Conservation (phyloP, 2,329 filamentous ascomycete species). For the Clarireedia hainanense region DNA sequence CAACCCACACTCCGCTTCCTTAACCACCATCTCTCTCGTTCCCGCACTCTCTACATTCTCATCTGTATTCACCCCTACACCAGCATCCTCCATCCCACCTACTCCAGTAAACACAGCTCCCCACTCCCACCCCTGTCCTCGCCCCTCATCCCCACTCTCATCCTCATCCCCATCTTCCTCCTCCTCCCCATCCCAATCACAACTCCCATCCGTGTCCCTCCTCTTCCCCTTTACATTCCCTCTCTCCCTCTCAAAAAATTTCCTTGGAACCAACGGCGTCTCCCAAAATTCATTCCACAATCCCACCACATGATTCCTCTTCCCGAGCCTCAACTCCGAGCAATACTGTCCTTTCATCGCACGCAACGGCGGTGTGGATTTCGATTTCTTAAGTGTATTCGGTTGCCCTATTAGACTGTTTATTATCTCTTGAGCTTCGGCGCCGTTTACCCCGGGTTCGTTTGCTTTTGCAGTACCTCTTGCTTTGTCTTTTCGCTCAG, state of each 20-base stretch:
- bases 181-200: slow-evolving; percentile 5
- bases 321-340: not conserved
- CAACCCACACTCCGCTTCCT: slow-evolving; percentile 25
- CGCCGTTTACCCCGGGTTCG: too few species aligned
- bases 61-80: too few species aligned
- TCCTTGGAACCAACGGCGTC: too few species aligned
- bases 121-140: not conserved
- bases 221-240: not conserved
- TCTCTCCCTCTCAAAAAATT: not conserved
- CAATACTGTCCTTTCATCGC: not conserved
- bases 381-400: not conserved
- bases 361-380: not conserved
- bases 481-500: too few species aligned
- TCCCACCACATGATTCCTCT: not conserved
- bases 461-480: too few species aligned
- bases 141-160: not conserved
- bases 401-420: not conserved
- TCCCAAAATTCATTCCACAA: not conserved
- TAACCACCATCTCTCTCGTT: slow-evolving; percentile 9
- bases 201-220: not conserved
- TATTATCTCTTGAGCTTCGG: too few species aligned
- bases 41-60: not conserved
- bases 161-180: not conserved
- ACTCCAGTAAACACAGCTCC: not conserved
- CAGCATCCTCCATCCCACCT: not conserved